Conservation (phyloP, 179 eudicot genomes). For the Pouteria campechiana region DNA sequence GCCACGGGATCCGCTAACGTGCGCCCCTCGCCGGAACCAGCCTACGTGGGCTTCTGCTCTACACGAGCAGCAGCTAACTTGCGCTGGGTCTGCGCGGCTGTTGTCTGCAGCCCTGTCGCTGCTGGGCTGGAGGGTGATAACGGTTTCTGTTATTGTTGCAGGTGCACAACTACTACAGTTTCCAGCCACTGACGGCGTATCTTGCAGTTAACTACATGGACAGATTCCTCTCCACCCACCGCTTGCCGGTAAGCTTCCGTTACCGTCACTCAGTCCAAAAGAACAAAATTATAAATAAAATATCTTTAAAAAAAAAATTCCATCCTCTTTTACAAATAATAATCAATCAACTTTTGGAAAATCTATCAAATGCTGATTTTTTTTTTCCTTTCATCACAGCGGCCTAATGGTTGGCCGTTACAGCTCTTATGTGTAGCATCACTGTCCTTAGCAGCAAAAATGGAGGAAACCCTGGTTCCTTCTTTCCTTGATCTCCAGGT, state of each 20-base stretch:
- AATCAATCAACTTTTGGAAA: no score
- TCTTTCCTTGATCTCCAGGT: constrained; percentile 85
- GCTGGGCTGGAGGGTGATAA: not conserved
- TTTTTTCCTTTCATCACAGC: constrained; percentile 26
- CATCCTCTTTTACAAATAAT: constrained; percentile 8
- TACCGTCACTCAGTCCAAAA: not conserved
- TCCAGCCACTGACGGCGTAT: constrained; percentile 70
- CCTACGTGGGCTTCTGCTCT: not conserved
- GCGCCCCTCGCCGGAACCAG: not conserved
- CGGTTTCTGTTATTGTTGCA: constrained; percentile 10
- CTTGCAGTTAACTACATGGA: constrained; percentile 79
- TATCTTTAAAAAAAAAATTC: not conserved
- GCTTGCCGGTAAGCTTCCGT: constrained; percentile 44
- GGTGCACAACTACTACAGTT: constrained; percentile 59
- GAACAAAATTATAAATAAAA: no score
- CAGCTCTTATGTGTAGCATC: constrained; percentile 89
- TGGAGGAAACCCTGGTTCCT: constrained; percentile 98
- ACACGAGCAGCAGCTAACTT: no score
- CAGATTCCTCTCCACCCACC: constrained; percentile 44
- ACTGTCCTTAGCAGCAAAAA: constrained; percentile 88
- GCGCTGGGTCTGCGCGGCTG: constrained; percentile 2
- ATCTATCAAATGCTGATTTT: not conserved
- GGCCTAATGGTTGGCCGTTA: constrained; percentile 75
- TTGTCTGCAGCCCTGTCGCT: not conserved
- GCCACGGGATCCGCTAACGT: constrained; percentile 1